Evolutionary conservation across 139 green algal species (phyloP).

Genomic region (Picochlorum sp.): DNA sequence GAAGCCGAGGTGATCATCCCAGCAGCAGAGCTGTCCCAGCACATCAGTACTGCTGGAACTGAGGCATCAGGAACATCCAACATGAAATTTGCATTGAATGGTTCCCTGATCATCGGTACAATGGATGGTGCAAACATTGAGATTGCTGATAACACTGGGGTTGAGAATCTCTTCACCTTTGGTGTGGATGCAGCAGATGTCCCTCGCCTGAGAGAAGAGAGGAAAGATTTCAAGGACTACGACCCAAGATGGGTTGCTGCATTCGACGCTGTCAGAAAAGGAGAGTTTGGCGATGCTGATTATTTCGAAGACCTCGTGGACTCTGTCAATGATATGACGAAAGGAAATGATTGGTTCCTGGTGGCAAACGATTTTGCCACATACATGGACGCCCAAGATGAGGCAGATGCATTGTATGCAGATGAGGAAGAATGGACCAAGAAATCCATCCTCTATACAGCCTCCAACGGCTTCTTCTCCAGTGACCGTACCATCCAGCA

Average conservation of each 20-base stretch:
- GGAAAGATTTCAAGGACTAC: conserved; percentile 74
- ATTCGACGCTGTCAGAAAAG: conserved; percentile 43
- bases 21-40: conserved; percentile 71
- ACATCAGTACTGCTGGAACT: conserved; percentile 86
- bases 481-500: conserved; percentile 70
- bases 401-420: conserved; percentile 69
- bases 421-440: conserved; percentile 59
- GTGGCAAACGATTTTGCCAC: conserved; percentile 77
- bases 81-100: conserved; percentile 99
- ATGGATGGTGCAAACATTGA: conserved; percentile 98
- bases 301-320: conserved; percentile 88
- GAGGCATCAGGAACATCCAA: conserved; percentile 84
- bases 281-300: conserved; percentile 83
- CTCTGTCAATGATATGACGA: conserved; percentile 71
- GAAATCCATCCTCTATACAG: conserved; percentile 66
- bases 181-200: conserved; percentile 59
- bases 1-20: conserved; percentile 77
- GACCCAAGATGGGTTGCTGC: conserved; percentile 56
- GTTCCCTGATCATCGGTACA: conserved; percentile 94
- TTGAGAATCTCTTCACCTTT: conserved; percentile 86
- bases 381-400: conserved; percentile 82
- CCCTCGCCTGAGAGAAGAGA: conserved; percentile 57
- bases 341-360: conserved; percentile 69
- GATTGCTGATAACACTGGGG: conserved; percentile 82
- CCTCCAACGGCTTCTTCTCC: conserved; percentile 63